Evolutionary conservation across 2,329 filamentous ascomycete genomes (phyloP).

Genomic region (Epichloe amarillans): DNA sequence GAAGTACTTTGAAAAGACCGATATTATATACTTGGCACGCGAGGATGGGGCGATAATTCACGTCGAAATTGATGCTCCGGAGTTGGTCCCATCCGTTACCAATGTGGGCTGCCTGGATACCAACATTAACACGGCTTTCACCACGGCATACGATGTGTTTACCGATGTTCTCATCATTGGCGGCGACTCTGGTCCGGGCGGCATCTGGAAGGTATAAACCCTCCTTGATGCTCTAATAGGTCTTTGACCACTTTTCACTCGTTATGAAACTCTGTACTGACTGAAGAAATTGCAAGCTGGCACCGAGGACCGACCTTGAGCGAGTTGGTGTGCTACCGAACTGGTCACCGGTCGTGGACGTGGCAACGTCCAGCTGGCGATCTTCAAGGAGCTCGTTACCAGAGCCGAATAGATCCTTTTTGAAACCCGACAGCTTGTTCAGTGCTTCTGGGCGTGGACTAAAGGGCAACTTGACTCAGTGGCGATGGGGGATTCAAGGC

Average conservation of each 20-base stretch:
- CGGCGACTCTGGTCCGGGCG: slow-evolving; percentile 65
- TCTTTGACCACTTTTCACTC: slow-evolving; percentile 5
- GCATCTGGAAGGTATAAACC: slow-evolving; percentile 52
- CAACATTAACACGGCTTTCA: slow-evolving; percentile 71
- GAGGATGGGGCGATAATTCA: slow-evolving; percentile 76
- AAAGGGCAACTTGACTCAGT: slow-evolving; percentile 52
- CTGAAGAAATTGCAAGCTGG: slow-evolving; percentile 24
- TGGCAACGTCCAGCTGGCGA: slow-evolving; percentile 23
- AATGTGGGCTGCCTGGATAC: slow-evolving; percentile 52
- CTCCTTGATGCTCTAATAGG: neutral
- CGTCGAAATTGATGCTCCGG: slow-evolving; percentile 50
- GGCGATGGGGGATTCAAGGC: slow-evolving; percentile 54
- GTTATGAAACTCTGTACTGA: neutral
- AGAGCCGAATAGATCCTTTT: slow-evolving; percentile 13
- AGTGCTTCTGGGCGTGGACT: slow-evolving; percentile 51
- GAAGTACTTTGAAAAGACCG: slow-evolving; percentile 48
- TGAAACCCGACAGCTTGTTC: slow-evolving; percentile 43
- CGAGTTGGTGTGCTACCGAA: slow-evolving; percentile 41
- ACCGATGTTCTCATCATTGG: slow-evolving; percentile 71
- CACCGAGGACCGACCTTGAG: slow-evolving; percentile 37
- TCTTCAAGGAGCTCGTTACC: neutral
- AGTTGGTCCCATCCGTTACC: slow-evolving; percentile 39
- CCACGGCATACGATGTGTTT: slow-evolving; percentile 53
- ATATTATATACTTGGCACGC: slow-evolving; percentile 73
- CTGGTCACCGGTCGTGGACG: slow-evolving; percentile 47